A percentile compares a stretch with the other conserved stretches of the same genome.
These are phyloP conservation scores for Centaurea solstitialis DNA, from an alignment of 129 eudicot genomes.

Conservation along the genomic window DNA sequence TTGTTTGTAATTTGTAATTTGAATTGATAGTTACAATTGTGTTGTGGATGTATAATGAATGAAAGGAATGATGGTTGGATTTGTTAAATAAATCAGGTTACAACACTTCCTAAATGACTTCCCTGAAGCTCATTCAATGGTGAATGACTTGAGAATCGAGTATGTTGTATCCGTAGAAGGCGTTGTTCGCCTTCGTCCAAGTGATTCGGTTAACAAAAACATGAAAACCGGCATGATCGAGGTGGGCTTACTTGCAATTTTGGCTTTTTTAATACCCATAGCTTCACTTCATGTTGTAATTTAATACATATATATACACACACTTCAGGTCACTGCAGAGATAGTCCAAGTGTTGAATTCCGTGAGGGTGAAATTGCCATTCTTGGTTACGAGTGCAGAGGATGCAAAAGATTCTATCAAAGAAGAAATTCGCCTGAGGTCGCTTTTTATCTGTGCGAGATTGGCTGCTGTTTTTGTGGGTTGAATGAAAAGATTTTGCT, in stretches of 20 bases:
- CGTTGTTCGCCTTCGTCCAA: conserved; percentile 71
- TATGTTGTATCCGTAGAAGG: conserved; percentile 88
- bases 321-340: conserved; percentile 79
- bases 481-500: too few relatives aligned
- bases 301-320: not conserved
- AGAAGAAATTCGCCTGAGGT: conserved; percentile 96
- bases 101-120: conserved; percentile 92
- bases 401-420: conserved; percentile 75
- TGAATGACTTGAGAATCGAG: conserved; percentile 85
- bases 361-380: conserved; percentile 79
- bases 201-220: conserved; percentile 76
- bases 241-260: conserved; percentile 41
- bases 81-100: conserved; percentile 51
- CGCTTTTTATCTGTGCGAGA: too few relatives aligned
- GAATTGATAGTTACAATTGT: not conserved
- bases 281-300: not conserved
- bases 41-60: not conserved
- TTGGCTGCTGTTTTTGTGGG: too few relatives aligned
- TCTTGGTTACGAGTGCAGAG: conserved; percentile 85
- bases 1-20: not conserved
- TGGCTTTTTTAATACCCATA: not conserved
- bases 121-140: conserved; percentile 90
- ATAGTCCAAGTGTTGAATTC: conserved; percentile 74
- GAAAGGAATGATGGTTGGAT: not conserved
- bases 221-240: conserved; percentile 93